phyloP scores from a whole-genome alignment of 805 yeast genomes.

The Ogataea haglerorum region DNA sequence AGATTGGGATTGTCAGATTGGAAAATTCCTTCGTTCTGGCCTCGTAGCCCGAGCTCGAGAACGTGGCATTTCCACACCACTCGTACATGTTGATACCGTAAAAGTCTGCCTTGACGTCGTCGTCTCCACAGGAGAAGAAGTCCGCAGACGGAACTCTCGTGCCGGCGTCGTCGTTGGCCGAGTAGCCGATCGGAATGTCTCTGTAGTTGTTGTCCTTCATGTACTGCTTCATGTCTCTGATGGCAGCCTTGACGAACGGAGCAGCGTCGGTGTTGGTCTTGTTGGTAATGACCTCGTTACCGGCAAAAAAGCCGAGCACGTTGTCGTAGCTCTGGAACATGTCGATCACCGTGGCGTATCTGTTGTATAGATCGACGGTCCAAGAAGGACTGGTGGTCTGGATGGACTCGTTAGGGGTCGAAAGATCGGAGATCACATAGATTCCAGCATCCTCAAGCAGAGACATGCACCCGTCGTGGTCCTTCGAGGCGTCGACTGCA shows the following conservation, averaged over 20 bases:
- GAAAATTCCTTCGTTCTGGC: constrained; percentile 69
- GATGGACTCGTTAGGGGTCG: constrained; percentile 80
- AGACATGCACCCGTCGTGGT: constrained; percentile 78
- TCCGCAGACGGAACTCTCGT: constrained; percentile 78
- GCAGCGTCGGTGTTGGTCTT: constrained; percentile 81
- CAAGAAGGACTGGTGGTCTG: constrained; percentile 75
- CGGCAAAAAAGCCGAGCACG: constrained; percentile 92
- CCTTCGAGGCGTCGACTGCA: constrained; percentile 67
- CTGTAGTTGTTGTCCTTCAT: constrained; percentile 66
- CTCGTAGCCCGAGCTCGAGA: constrained; percentile 60
- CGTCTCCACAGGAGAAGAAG: constrained; percentile 81
- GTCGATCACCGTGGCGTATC: constrained; percentile 84
- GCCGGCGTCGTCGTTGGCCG: constrained; percentile 82
- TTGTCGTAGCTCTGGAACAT: constrained; percentile 72
- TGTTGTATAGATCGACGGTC: constrained; percentile 64
- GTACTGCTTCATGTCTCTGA: constrained; percentile 82
- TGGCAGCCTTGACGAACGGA: constrained; percentile 93
- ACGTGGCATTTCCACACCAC: constrained; percentile 75
- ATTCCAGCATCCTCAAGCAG: constrained; percentile 80
- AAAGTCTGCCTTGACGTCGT: constrained; percentile 63
- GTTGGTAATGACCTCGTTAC: constrained; percentile 93
- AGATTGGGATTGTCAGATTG: constrained; percentile 72
- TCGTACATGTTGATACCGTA: constrained; percentile 86
- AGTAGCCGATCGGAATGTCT: constrained; percentile 87
- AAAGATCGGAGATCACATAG: constrained; percentile 84